Base-by-base conservation (phyloP, 2,329 filamentous ascomycete species). In the Chaetomium sp. region DNA sequence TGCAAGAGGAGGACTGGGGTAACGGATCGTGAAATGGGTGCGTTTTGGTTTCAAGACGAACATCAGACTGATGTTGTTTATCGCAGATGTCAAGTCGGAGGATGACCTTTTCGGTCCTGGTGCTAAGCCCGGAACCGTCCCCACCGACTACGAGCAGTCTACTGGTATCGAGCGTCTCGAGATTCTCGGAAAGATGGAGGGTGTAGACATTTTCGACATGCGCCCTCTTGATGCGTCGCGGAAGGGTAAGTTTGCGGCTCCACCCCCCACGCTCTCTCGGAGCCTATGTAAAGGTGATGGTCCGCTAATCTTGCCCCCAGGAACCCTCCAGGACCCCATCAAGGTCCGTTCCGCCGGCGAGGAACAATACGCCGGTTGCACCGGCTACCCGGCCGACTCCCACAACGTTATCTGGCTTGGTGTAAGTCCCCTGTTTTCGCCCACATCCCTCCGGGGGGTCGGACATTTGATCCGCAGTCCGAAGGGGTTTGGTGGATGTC, bases 101-200 rank as follows among this genome's bases (percentile, higher is more conserved):
- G 80, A 84, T n/a, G 94, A 99, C 74, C 88, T 99, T 58, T 65
- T 95, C 63, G 82, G 87, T 62, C 88, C 90, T 37, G 94, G 94
- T 79, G 91, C 88, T 67, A 74, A 82, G 67, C 77, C 85, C 62
- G 92, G 94, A 71, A 88, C 87, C 72, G 79, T 99, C 65, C 90
- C 94, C 64, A 95, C 89, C 76, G 94, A 99, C 76, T 75, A 95
- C 71, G 91, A 97, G 74, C 94, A 99, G 76, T 78, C 94, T 58
- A 97, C 94, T 67, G 94, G 94, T 88, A 82, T 97, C 59, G 94
- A 99, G 81, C 91, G 94, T 84, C 84, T 99, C 67, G 94, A 99
- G 78, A 94, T 99, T 70, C 81, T 99, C 72, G 94, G 94, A 77
- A 99, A 99, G 85, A 96, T 97, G 88, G 90, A 97, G 81, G 91